phyloP scores from a whole-genome alignment of 1,139 yeast species.

The Kodamaea sp. region DNA sequence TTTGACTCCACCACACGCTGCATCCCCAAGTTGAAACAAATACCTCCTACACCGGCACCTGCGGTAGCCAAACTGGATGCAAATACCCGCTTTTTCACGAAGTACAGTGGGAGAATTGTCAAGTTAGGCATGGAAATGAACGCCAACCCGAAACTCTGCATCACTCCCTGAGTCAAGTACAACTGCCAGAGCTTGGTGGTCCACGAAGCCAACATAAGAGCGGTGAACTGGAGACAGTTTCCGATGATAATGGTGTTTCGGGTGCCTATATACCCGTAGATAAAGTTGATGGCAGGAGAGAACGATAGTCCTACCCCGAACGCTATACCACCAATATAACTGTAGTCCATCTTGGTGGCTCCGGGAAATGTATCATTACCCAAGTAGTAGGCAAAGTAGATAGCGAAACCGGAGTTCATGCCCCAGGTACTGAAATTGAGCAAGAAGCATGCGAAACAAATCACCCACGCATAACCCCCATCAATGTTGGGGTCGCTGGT shows the following conservation, averaged over 20 bases:
- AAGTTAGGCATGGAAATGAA: conserved; percentile 46
- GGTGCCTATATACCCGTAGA: conserved; percentile 42
- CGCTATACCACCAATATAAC: conserved; percentile 45
- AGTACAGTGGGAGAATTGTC: conserved; percentile 60
- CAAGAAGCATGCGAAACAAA: conserved; percentile 42
- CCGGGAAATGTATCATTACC: conserved; percentile 36
- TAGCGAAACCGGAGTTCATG: conserved; percentile 54
- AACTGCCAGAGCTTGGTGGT: conserved; percentile 52
- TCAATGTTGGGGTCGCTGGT: conserved; percentile 22
- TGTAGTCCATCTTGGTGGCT: conserved; percentile 43
- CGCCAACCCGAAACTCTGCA: conserved; percentile 53
- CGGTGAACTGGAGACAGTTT: conserved; percentile 49
- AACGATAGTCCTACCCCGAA: conserved; percentile 38
- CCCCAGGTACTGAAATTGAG: conserved; percentile 54
- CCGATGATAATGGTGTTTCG: conserved; percentile 41
- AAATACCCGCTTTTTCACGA: conserved; percentile 52
- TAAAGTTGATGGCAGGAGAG: conserved; percentile 42
- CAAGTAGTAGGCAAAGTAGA: conserved; percentile 49
- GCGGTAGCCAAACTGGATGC: conserved; percentile 60
- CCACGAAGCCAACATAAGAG: conserved; percentile 56
- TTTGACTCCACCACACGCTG: conserved; percentile 24
- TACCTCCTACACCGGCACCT: conserved; percentile 67
- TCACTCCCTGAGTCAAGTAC: conserved; percentile 52
- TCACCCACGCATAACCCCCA: conserved; percentile 52
- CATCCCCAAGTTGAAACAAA: conserved; percentile 36